Base-by-base conservation (phyloP, 139 green algal species). In the Trebouxia sp. region DNA sequence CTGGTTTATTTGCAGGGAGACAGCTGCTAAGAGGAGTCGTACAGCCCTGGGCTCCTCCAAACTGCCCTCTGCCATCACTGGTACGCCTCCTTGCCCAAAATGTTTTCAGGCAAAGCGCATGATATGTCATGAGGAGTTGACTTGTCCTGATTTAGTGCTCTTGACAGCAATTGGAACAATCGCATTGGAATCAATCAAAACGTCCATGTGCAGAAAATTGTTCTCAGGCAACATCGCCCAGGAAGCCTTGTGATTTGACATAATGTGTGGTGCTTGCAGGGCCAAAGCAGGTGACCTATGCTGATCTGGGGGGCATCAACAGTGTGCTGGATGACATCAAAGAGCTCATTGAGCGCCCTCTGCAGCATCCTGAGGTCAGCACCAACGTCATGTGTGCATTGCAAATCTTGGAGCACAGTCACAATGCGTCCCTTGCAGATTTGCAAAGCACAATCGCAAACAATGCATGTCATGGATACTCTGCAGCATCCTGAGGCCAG, bases 261-360 rank as follows among this genome's bases (percentile, higher is more conserved):
- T 26, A 55, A 58, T 65, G 12, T 30, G 28, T 70, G 37, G 15
- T 75, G 70, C 20, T 14, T 80, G 82, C 82, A 85, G 82, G 35
- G 28, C 89, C 88, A 35, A 80, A 84, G 55, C 48, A 83, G 1
- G 85, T 97, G 55, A 83, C 32, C 30, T 97, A 97, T 43, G 85
- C 85, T 0, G 94, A 97, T 76, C 85, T 97, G n/a, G 94, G 94
- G 17, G 94, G 94, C 42, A 90, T 97, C 15, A 94, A 97, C 74
- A 79, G 88, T 5, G 91, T 97, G 32, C 85, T 97, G 74, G 56
- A 85, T 0, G 88, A 95, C 74, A 96, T 98, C 67, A 76, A 83
- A 55, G 91, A 98, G 85, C 85, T 97, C 22, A 92, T 98, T 32
- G 92, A 97, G 87, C 96, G 94, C 82, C 94, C 94, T 2, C 86